phyloP scores from a whole-genome alignment of 73 alveolate genomes.

The Effrenium voratum region DNA sequence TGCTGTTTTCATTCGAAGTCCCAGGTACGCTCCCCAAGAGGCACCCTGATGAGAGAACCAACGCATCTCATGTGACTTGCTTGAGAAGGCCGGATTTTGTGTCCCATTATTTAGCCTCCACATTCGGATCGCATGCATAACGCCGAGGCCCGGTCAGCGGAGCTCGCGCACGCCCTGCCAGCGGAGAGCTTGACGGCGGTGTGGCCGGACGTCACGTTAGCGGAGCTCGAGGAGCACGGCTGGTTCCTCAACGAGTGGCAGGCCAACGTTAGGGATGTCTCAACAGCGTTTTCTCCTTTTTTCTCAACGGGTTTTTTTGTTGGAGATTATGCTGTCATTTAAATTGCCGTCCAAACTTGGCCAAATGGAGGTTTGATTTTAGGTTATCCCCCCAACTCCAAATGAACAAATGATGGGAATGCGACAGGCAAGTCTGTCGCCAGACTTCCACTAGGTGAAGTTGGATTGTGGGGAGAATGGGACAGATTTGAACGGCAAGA shows the following conservation, averaged over 20 bases:
- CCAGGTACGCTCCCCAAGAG: background rate
- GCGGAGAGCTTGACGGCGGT: background rate
- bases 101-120: background rate
- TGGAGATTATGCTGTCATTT: too few relatives aligned
- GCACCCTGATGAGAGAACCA: background rate
- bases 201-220: conserved; percentile 71
- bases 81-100: background rate
- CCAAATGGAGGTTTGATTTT: too few relatives aligned
- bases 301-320: background rate
- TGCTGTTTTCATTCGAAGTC: background rate
- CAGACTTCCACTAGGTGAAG: too few relatives aligned
- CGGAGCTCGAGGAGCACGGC: background rate
- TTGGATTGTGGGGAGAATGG: too few relatives aligned
- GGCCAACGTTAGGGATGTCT: background rate
- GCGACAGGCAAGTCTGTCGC: too few relatives aligned
- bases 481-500: too few relatives aligned
- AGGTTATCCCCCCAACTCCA: background rate
- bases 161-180: conserved; percentile 80
- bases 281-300: background rate
- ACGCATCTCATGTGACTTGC: background rate
- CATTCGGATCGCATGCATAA: background rate
- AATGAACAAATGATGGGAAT: background rate
- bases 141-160: conserved; percentile 40
- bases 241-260: conserved; percentile 82
- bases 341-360: too few relatives aligned